These are phyloP conservation scores for Quaeritorhiza haematococci DNA, from an alignment of 371 early-diverging fungal species.

Conservation along the genomic window DNA sequence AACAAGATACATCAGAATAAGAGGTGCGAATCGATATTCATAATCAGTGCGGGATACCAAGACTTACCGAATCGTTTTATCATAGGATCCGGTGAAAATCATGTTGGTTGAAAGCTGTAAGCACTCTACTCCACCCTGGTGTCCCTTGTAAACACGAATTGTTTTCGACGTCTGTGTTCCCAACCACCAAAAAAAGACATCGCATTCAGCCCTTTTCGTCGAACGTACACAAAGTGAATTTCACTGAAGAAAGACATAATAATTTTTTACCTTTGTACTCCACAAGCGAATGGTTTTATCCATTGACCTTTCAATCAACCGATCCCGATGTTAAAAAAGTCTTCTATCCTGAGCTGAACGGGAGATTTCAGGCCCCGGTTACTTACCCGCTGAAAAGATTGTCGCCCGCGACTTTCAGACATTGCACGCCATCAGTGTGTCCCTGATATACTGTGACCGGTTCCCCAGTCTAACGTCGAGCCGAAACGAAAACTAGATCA, in stretches of 20 bases:
- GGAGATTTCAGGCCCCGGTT: neutral
- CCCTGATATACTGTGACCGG: constrained; percentile 29
- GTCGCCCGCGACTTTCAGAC: constrained; percentile 32
- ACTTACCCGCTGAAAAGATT: constrained; percentile 30
- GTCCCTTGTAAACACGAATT: constrained; percentile 30
- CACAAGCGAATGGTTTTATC: constrained; percentile 43
- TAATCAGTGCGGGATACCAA: neutral
- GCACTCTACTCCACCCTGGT: constrained; percentile 40
- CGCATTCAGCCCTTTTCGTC: neutral
- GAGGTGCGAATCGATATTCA: neutral
- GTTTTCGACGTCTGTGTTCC: constrained; percentile 22
- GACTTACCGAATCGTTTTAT: constrained; percentile 35
- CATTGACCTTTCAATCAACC: constrained; percentile 30
- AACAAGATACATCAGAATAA: too few relatives aligned
- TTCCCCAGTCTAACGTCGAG: constrained; percentile 47
- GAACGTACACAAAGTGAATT: neutral
- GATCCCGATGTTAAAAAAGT: neutral
- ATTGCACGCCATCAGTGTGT: constrained; percentile 47
- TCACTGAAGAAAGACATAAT: too few relatives aligned
- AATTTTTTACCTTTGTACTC: constrained; percentile 29
- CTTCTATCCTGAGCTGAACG: neutral
- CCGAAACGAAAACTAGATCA: too few relatives aligned
- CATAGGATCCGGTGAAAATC: constrained; percentile 42
- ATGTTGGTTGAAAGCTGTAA: constrained; percentile 20
- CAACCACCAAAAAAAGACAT: neutral